Evolutionary conservation across 345 rosid genomes (phyloP), one percentile per base, ranked within the genome.

Genomic region (Eucalyptus sp.): DNA sequence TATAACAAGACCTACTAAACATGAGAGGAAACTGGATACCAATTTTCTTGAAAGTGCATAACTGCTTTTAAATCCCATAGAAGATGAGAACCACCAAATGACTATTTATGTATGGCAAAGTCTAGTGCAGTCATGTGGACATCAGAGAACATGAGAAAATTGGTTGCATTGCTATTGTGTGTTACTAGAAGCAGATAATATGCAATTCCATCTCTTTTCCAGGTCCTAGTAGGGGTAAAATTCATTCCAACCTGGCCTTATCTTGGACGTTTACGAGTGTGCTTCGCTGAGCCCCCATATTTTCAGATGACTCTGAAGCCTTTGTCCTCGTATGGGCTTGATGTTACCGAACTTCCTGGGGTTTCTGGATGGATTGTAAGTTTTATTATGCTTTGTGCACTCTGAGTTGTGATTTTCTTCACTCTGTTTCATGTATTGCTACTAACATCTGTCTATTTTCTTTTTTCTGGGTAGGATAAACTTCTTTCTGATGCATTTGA

Each of bases 351-450:
- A 85, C 93, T 98, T 93, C 99, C 99, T 66, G 98, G 98, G 60
- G 94, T 98, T 87, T 98, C 99, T 86, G 99, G 99, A 89, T 98
- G 99, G 99, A 96, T 98, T n/a, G 99, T 98, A 93, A 94, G 97
- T 95, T 88, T 16, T 29, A 84, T 68, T 43, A 44, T 49, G 5
- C 84, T 44, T 54, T 50, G 88, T 80, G 27, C 87, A 51, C 80
- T 88, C 68, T 84, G 51, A 79, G 44, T 83, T 29, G 13, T 54
- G 76, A n/a, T 90, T 46, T 86, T 85, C 87, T 18, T 89, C 60
- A 22, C 64, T 71, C 52, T n/a, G 27, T 76, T 68, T 50, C 27
- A 17, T 43, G 56, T 83, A 54, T 52, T 8, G 54, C n/a, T 13
- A 50, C 71, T 56, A 54, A 76, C n/a, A 27, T 51, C 43, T 60